phyloP scores from a whole-genome alignment of 495 filamentous ascomycete species.

The Neurospora sp. region DNA sequence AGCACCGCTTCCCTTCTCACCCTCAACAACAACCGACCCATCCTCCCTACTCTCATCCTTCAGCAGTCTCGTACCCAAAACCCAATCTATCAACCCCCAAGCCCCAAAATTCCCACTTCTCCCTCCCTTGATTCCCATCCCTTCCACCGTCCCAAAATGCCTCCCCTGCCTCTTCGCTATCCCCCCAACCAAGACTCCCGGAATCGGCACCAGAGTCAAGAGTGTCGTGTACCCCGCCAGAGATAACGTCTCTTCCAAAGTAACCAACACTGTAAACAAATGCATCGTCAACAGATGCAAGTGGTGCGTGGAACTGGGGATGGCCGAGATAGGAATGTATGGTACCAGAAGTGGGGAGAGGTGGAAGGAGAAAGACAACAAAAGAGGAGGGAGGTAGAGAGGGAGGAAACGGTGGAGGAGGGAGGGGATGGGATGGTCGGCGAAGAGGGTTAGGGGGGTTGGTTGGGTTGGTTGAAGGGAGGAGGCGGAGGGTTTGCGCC shows the following conservation, averaged over 20 bases:
- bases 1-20: slow-evolving; percentile 47
- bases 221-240: slow-evolving; percentile 64
- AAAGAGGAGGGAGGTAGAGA: slow-evolving; percentile 54
- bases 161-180: slow-evolving; percentile 59
- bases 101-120: slow-evolving; percentile 60
- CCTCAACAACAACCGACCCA: slow-evolving; percentile 38
- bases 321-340: neutral
- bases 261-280: slow-evolving; percentile 54
- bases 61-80: slow-evolving; percentile 52
- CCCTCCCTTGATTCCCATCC: neutral
- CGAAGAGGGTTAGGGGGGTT: slow-evolving; percentile 42
- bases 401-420: slow-evolving; percentile 62
- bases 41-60: slow-evolving; percentile 12
- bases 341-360: neutral
- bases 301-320: slow-evolving; percentile 46
- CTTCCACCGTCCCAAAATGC: slow-evolving; percentile 49
- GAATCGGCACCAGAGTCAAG: slow-evolving; percentile 28
- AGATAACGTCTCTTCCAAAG: slow-evolving; percentile 65
- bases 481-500: slow-evolving; percentile 45
- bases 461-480: slow-evolving; percentile 38
- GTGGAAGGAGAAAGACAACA: slow-evolving; percentile 9
- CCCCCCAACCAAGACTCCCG: slow-evolving; percentile 65
- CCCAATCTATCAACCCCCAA: slow-evolving; percentile 71
- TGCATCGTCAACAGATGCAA: slow-evolving; percentile 78
- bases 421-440: slow-evolving; percentile 72